phyloP scores from a whole-genome alignment of 495 filamentous ascomycete genomes.

The Trichocladium uniseriatum region DNA sequence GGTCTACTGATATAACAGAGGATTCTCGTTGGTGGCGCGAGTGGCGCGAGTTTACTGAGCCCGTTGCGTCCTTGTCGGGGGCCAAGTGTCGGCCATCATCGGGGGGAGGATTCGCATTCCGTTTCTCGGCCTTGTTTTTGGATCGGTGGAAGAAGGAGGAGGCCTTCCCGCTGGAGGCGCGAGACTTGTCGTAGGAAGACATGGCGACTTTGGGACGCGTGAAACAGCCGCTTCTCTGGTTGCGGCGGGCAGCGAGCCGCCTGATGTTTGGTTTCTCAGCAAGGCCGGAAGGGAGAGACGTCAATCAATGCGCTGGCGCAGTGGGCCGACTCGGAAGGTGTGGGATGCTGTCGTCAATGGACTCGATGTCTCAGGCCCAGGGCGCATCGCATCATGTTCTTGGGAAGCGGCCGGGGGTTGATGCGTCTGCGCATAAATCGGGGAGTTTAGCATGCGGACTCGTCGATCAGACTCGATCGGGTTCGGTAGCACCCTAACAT shows the following conservation, averaged over 20 bases:
- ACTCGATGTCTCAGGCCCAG: conserved; percentile 31
- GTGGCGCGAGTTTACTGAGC: conserved; percentile 56
- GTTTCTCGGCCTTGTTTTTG: conserved; percentile 64
- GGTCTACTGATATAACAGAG: conserved; percentile 65
- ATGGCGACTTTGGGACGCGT: conserved; percentile 33
- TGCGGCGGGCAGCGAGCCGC: conserved; percentile 12
- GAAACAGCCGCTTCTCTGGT: conserved; percentile 24
- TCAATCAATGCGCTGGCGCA: conserved; percentile 20
- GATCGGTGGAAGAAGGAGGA: conserved; percentile 64
- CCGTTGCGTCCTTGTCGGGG: conserved; percentile 43
- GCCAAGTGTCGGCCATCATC: conserved; percentile 41
- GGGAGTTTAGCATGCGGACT: conserved; percentile 26
- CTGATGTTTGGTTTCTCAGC: conserved; percentile 16
- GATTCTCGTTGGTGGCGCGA: conserved; percentile 74
- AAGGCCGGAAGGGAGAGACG: conserved; percentile 15
- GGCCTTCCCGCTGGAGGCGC: conserved; percentile 76
- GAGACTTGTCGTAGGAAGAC: conserved; percentile 63
- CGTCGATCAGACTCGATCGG: conserved; percentile 1
- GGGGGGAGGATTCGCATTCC: conserved; percentile 44
- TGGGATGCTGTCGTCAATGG: conserved; percentile 26
- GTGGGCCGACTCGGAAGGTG: conserved; percentile 17
- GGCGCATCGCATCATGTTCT: conserved; percentile 34
- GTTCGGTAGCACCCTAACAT: background rate
- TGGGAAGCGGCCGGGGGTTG: conserved; percentile 8
- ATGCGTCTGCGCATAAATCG: conserved; percentile 27